Evolutionary conservation across 306 rosid species (phyloP).

Genomic region (Citrullus amarus): DNA sequence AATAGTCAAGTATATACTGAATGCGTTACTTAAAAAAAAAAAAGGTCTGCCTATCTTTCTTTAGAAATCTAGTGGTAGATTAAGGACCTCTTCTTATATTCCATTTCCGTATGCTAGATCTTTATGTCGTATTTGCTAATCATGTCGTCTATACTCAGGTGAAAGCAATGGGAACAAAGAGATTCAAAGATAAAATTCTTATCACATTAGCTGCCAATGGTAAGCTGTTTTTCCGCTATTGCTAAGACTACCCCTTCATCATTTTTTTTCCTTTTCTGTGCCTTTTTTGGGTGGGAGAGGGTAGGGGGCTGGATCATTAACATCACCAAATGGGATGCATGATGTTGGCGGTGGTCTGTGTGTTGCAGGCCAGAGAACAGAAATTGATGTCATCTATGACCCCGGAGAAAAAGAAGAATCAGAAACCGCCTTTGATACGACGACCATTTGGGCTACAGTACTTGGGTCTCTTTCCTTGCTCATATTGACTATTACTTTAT

Average conservation of each 20-base stretch:
- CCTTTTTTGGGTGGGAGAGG: not conserved
- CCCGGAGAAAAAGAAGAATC: conserved; percentile 26
- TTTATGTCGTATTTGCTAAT: not conserved
- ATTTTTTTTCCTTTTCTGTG: not conserved
- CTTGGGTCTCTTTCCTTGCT: conserved; percentile 31
- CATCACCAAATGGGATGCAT: not conserved
- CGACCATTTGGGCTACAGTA: conserved; percentile 25
- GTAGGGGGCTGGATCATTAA: not conserved
- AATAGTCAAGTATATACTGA: not conserved
- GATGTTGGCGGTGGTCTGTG: not conserved
- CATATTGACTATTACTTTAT: conserved; percentile 21
- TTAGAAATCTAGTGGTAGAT: not conserved
- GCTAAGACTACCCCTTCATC: not conserved
- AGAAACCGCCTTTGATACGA: conserved; percentile 7
- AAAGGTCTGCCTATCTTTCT: not conserved
- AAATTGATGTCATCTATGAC: conserved; percentile 44
- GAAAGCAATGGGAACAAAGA: conserved; percentile 36
- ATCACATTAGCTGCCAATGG: conserved; percentile 76
- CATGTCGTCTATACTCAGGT: conserved; percentile 28
- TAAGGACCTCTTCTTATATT: not conserved
- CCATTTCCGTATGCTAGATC: not conserved
- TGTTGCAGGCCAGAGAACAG: conserved; percentile 69
- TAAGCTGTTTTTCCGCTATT: conserved; percentile 1
- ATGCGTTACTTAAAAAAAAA: not conserved
- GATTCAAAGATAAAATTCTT: conserved; percentile 51